These are phyloP conservation scores for Simmondsia chinensis DNA, from an alignment of 148 eudicot species.

Conservation along the genomic window DNA sequence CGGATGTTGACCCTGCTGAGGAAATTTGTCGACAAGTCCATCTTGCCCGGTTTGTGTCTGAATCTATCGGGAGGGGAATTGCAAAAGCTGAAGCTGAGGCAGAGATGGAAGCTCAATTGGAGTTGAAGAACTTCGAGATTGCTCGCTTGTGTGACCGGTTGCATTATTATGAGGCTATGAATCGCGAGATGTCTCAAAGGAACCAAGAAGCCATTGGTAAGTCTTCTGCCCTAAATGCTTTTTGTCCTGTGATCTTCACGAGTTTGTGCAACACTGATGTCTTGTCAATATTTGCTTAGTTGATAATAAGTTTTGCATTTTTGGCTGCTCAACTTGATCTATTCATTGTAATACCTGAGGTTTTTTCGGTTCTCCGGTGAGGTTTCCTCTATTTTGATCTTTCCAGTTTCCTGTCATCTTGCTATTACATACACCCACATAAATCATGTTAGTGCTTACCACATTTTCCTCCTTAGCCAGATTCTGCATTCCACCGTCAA, in stretches of 20 bases:
- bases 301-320: background rate
- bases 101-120: conserved; percentile 73
- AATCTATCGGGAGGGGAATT: conserved; percentile 65
- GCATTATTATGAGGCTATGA: conserved; percentile 86
- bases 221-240: conserved; percentile 3
- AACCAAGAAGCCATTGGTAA: conserved; percentile 94
- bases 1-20: conserved; percentile 31
- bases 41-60: conserved; percentile 62
- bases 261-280: background rate
- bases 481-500: no score
- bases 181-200: conserved; percentile 95
- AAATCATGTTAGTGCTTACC: no score
- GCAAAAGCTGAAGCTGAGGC: conserved; percentile 80
- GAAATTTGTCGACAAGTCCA: conserved; percentile 60
- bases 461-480: no score
- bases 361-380: no score
- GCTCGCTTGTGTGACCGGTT: conserved; percentile 76
- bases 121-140: conserved; percentile 82
- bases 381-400: no score
- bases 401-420: no score
- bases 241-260: background rate
- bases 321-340: no score
- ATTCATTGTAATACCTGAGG: no score
- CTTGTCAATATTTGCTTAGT: background rate
- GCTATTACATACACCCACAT: no score